These are phyloP conservation scores for Phragmites australis DNA, from an alignment of 176 grass and related monocot genomes.

Conservation along the genomic window DNA sequence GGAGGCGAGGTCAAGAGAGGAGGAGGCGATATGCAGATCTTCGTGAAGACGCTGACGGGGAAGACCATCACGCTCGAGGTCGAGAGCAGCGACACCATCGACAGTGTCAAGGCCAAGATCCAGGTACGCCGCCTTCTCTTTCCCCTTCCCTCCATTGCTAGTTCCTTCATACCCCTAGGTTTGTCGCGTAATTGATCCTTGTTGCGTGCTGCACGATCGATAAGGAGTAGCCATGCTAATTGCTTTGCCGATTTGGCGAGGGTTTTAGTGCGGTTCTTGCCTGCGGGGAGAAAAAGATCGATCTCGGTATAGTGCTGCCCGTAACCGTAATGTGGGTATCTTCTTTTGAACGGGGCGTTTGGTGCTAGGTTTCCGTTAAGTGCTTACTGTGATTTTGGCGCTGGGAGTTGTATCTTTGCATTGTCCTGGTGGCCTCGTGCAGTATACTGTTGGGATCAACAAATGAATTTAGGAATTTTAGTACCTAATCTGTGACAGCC, in stretches of 20 bases:
- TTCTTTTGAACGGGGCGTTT: neutral
- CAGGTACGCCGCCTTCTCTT: slow-evolving; percentile 38
- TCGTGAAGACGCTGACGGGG: slow-evolving; percentile 72
- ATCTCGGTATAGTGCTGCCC: neutral
- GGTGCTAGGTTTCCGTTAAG: neutral
- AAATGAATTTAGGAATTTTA: neutral
- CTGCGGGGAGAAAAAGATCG: neutral
- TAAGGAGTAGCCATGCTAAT: neutral
- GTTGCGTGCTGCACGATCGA: neutral
- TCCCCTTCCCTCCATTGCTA: neutral
- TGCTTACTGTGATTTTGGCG: neutral
- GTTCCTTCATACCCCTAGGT: neutral
- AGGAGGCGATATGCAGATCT: slow-evolving; percentile 48
- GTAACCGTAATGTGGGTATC: neutral
- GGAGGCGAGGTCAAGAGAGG: too few species aligned
- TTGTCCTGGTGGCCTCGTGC: neutral
- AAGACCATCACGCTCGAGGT: slow-evolving; percentile 92
- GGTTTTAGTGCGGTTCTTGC: neutral
- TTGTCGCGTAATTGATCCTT: neutral
- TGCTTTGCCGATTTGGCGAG: neutral
- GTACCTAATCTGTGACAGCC: neutral
- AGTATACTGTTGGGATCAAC: neutral
- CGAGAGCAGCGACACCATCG: slow-evolving; percentile 81
- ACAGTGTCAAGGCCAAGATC: slow-evolving; percentile 91
- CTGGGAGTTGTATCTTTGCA: neutral